Evolutionary conservation across 2,329 filamentous ascomycete genomes (phyloP), one percentile per base, ranked within the genome.

Genomic region (Blastomyces parvus): DNA sequence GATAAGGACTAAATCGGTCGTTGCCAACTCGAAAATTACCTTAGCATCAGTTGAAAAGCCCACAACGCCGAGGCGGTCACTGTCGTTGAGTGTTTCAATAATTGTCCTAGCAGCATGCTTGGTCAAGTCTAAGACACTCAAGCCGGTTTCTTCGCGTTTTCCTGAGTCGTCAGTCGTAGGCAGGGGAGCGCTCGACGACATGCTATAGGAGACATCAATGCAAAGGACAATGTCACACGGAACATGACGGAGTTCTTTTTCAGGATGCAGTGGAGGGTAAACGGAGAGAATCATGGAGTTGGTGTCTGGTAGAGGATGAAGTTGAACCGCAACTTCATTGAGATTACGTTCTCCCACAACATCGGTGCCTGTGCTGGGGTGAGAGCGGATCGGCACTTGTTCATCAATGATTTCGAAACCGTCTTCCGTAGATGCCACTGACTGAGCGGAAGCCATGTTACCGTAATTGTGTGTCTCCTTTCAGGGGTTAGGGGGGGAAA

Each of bases 141-240:
- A 73, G 0, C 83, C 83, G 1, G 78, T 78, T 25, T 77, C 69
- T 65, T 85, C 82, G 36, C 65, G 67, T 42, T 70, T 62, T 40
- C 66, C 67, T n/a, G 62, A 59, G 19, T 72, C 69, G 19, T 69
- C 69, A 11, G 68, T 68, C n/a, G 62, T 64, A 0, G 83, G 81
- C 0, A 81, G 75, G 0, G 80, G 81, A 0, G 84, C 84, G 1
- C 72, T 67, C 0, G 64, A 61, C 0, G 64, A 60, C 84, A 87
- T 87, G 72, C 83, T 86, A 0, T 76, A 78, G 0, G 84, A 87
- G 17, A 86, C 77, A 68, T 87, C 84, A 62, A 87, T 85, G 19
- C 84, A 83, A 2, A 87, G 77, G 1, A 86, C 84, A 40, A 87
- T 82, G 65, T 86, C 84, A 69, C 82, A 85, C 1, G 83, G 80